phyloP scores from a whole-genome alignment of 2,329 filamentous ascomycete species.

The Colletotrichum sp. region DNA sequence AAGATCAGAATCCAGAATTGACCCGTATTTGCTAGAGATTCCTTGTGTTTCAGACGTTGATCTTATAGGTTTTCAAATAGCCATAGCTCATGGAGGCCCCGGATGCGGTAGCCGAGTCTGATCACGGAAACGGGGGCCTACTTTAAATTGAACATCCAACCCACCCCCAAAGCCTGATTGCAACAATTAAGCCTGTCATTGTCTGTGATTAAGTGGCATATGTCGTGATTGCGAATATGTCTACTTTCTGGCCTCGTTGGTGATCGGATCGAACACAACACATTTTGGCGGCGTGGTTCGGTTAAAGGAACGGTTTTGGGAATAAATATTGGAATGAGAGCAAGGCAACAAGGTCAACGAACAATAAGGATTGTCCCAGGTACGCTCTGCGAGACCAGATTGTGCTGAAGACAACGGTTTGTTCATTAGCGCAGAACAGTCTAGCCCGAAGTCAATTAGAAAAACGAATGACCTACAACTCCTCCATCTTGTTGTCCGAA shows the following conservation, averaged over 20 bases:
- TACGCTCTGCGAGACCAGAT: neutral
- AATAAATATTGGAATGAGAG: neutral
- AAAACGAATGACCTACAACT: too few relatives aligned
- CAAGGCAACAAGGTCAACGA: neutral
- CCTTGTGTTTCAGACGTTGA: fast-evolving
- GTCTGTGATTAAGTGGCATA: too few relatives aligned
- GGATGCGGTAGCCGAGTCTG: neutral
- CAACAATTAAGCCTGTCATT: neutral
- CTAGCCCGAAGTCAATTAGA: fast-evolving
- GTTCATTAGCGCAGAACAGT: fast-evolving
- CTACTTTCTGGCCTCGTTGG: neutral
- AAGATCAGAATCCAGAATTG: too few relatives aligned
- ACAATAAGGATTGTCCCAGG: neutral
- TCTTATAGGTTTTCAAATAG: neutral
- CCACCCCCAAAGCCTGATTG: fast-evolving
- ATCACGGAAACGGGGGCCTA: neutral
- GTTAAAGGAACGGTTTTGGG: neutral
- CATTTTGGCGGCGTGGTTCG: neutral
- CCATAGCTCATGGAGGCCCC: neutral
- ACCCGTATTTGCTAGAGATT: neutral
- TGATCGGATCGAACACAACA: neutral
- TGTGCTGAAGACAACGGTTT: too few relatives aligned
- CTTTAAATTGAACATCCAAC: neutral
- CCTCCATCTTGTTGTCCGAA: too few relatives aligned
- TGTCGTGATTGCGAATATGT: neutral